phyloP scores from a whole-genome alignment of 306 rosid species.

The Prunus dulcis region DNA sequence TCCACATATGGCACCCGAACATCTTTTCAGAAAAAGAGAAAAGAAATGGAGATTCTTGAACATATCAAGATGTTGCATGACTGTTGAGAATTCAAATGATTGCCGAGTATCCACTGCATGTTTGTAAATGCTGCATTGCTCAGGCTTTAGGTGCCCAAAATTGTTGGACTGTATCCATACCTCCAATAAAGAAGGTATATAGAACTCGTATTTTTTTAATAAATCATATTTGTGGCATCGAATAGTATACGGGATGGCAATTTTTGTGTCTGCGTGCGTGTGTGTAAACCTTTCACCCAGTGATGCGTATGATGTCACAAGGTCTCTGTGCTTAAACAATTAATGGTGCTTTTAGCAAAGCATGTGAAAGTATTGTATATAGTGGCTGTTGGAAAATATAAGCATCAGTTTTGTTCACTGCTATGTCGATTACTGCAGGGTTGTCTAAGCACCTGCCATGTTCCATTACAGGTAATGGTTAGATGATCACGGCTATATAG shows the following conservation, averaged over 20 bases:
- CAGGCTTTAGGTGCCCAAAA: conserved; percentile 23
- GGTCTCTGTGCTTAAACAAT: neutral
- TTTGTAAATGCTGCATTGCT: neutral
- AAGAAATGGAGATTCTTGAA: conserved; percentile 22
- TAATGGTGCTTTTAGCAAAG: neutral
- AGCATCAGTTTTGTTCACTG: neutral
- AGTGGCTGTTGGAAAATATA: neutral
- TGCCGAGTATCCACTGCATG: neutral
- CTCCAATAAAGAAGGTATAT: neutral
- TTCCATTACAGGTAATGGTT: conserved; percentile 2
- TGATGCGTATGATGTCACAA: neutral
- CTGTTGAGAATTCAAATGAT: conserved; percentile 10
- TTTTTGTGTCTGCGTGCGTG: neutral
- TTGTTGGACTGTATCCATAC: neutral
- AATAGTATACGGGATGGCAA: neutral
- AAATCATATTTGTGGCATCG: neutral
- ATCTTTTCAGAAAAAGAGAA: neutral
- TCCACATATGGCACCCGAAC: conserved; percentile 13
- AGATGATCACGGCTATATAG: neutral
- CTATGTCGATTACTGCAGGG: neutral
- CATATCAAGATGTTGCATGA: conserved; percentile 25
- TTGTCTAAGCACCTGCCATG: neutral
- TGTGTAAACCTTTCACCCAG: neutral
- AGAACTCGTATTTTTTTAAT: neutral
- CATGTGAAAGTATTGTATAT: too few relatives aligned